Evolutionary conservation across 2,329 filamentous ascomycete genomes (phyloP).

Genomic region (Diaporthe nobilis): DNA sequence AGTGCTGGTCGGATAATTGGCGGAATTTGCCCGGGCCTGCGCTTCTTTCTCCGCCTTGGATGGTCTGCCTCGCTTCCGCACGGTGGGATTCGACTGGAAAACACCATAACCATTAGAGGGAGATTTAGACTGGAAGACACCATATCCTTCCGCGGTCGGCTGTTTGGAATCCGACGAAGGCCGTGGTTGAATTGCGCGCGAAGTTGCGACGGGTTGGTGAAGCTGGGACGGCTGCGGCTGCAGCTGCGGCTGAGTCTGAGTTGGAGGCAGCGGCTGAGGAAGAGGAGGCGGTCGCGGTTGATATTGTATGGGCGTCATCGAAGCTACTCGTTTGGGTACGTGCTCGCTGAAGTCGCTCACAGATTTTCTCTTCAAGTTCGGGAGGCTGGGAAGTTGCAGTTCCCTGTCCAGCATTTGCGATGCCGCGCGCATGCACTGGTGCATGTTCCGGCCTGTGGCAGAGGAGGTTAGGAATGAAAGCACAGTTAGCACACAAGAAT

Average conservation of each 20-base stretch:
- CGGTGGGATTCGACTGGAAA: conserved; percentile 42
- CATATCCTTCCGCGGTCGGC: conserved; percentile 30
- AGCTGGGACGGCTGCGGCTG: conserved; percentile 33
- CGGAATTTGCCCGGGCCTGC: conserved; percentile 45
- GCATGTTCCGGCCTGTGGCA: conserved; percentile 52
- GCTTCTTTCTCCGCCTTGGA: conserved; percentile 51
- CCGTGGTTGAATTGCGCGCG: conserved; percentile 51
- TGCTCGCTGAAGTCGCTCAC: conserved; percentile 50
- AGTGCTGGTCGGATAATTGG: conserved; percentile 44
- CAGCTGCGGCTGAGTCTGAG: conserved; percentile 26
- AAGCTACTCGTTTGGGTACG: conserved; percentile 50
- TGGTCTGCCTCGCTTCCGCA: conserved; percentile 52
- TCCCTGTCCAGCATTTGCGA: conserved; percentile 49
- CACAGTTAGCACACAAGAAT: background rate
- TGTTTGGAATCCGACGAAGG: conserved; percentile 47
- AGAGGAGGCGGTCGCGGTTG: conserved; percentile 37
- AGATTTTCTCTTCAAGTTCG: conserved; percentile 50
- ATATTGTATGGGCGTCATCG: conserved; percentile 41
- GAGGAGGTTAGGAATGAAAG: conserved; percentile 40
- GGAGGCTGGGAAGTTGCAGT: conserved; percentile 46
- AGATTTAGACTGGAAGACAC: conserved; percentile 38
- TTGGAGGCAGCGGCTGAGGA: conserved; percentile 30
- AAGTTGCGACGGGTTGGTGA: conserved; percentile 40
- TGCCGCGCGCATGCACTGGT: conserved; percentile 52
- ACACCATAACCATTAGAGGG: conserved; percentile 42